phyloP scores from a whole-genome alignment of 805 yeast species.

The Teunomyces funiuensis region DNA sequence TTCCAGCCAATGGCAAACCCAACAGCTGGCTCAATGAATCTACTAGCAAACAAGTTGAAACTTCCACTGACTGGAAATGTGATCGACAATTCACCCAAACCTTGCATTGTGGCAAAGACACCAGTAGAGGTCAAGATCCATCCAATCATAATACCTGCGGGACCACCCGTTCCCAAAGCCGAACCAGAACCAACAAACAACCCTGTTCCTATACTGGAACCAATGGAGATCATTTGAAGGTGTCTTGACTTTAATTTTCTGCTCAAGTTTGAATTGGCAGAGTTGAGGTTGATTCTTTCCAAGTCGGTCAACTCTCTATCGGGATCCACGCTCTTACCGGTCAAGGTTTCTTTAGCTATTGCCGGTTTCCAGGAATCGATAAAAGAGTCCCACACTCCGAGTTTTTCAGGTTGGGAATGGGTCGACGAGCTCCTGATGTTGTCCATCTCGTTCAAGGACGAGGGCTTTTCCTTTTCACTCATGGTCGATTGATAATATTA shows the following conservation, averaged over 20 bases:
- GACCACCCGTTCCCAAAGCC: constrained; percentile 36
- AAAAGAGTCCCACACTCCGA: constrained; percentile 24
- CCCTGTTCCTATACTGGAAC: constrained; percentile 73
- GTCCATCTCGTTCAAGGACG: constrained; percentile 12
- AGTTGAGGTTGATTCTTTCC: constrained; percentile 27
- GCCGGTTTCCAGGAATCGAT: constrained; percentile 39
- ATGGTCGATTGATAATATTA: no score
- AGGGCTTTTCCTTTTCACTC: constrained; percentile 3
- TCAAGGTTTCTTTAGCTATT: constrained; percentile 18
- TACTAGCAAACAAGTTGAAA: constrained; percentile 48
- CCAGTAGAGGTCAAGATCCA: constrained; percentile 26
- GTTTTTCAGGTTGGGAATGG: constrained; percentile 12
- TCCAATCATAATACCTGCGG: constrained; percentile 30
- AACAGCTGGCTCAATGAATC: constrained; percentile 55
- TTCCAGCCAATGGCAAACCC: constrained; percentile 58
- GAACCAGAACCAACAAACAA: constrained; percentile 49
- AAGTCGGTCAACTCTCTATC: constrained; percentile 23
- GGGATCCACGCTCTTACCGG: constrained; percentile 18
- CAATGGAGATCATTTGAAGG: constrained; percentile 66
- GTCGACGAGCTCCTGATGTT: constrained; percentile 14
- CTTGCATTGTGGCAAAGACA: constrained; percentile 29
- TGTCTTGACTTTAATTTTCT: constrained; percentile 48
- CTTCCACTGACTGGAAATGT: constrained; percentile 56
- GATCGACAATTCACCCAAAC: constrained; percentile 53
- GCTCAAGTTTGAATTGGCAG: constrained; percentile 19